Base-by-base conservation (phyloP, 352 stramenopile genomes). In the Plasmopara muralis region DNA sequence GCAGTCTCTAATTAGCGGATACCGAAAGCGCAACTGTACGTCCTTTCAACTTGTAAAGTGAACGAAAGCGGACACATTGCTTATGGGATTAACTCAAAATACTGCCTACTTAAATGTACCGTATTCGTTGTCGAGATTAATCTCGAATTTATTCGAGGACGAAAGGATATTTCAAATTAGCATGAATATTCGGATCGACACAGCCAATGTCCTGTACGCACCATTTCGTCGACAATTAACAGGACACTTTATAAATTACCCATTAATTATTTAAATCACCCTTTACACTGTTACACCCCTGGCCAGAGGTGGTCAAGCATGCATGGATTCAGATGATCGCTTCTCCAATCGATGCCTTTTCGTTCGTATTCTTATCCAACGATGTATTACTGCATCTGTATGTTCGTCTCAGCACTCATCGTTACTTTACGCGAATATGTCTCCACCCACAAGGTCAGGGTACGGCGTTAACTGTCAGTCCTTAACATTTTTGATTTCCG, bases 271-370 rank as follows among this genome's bases (percentile, higher is more conserved):
- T 35, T 5, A 12, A 35, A 35, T 35, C 4, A 35, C 31, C 2
- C n/a, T 57, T 45, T 4, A 34, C 54, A 0, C 43, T 85, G 77
- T 9, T 88, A 88, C 48, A 62, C 61, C 15, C 66, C 74, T 7
- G 77, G 77, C 53, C 68, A 1, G 77, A 88, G 38, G 64, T 85
- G 0, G 43, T 82, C 13, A 88, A 88, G 47, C 69, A 25, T 25
- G 20, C 70, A 50, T 88, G 77, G 74, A 83, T 85, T 34, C 77
- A 88, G 66, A 74, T 87, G 39, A 45, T 44, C 14, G 6, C n/a
- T 10, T 13, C 34, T 5, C 39, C 5, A 31, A 34, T 6, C 2
- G 20, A 10, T 10, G 1, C 20, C 50, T 2, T 46, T 4, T 15
- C 35, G 5, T 40, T 16, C 13, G 6, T 43, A 13, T 13, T 6